phyloP scores from a whole-genome alignment of 1,284 basidiomycete species.

The Golubevia pallescens region DNA sequence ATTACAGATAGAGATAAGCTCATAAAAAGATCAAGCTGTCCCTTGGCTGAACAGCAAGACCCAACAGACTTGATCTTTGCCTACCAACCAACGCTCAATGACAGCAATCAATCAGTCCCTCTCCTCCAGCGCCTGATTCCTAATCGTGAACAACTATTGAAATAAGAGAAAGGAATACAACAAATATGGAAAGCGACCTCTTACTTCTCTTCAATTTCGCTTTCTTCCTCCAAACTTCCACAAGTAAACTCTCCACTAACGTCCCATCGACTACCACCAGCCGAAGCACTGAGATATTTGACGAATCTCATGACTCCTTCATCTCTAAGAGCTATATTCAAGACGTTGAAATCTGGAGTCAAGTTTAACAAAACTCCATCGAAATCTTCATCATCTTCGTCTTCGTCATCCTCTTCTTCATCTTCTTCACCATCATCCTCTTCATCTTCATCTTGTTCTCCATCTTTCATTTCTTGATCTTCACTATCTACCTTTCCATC shows the following conservation, averaged over 20 bases:
- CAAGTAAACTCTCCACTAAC: constrained; percentile 53
- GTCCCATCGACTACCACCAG: constrained; percentile 60
- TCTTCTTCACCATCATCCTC: constrained; percentile 32
- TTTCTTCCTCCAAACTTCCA: constrained; percentile 50
- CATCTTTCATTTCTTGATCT: constrained; percentile 19
- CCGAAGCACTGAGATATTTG: constrained; percentile 54
- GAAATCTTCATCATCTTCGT: constrained; percentile 54
- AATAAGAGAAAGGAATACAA: no score
- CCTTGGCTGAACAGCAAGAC: no score
- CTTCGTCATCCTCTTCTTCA: constrained; percentile 39
- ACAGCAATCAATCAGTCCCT: no score
- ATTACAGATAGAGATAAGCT: no score
- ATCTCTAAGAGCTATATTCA: constrained; percentile 55
- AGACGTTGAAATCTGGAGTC: constrained; percentile 59
- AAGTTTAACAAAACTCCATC: constrained; percentile 61
- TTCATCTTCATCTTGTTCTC: constrained; percentile 40
- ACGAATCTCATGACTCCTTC: constrained; percentile 62
- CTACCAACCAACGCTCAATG: no score
- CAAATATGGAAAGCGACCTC: not conserved
- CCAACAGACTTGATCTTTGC: no score
- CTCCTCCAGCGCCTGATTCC: no score
- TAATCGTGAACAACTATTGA: no score
- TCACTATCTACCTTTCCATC: no score
- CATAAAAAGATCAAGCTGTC: no score
- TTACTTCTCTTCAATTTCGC: constrained; percentile 24